Evolutionary conservation across 1,139 yeast genomes (phyloP).

Genomic region (Yamadazyma songkhlaensis): DNA sequence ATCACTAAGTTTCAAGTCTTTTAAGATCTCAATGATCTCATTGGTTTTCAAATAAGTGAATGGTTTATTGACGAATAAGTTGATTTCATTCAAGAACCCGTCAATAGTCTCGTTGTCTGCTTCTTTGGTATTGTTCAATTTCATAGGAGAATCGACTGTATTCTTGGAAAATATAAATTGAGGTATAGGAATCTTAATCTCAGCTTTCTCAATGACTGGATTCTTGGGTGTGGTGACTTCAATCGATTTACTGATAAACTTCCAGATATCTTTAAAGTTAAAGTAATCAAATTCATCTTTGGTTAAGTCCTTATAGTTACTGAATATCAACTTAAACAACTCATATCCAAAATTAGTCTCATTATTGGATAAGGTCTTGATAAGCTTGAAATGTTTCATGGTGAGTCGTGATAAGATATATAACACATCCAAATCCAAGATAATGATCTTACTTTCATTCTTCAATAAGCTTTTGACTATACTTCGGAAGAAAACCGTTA

Average conservation of each 20-base stretch:
- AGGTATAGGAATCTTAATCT: conserved; percentile 11
- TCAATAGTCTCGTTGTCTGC: conserved; percentile 19
- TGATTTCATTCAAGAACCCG: conserved; percentile 29
- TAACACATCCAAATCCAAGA: conserved; percentile 40
- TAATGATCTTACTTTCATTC: conserved; percentile 43
- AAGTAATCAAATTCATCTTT: conserved; percentile 32
- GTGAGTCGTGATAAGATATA: conserved; percentile 34
- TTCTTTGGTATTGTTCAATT: conserved; percentile 19
- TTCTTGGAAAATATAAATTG: conserved; percentile 22
- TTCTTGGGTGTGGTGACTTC: conserved; percentile 17
- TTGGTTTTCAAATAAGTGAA: conserved; percentile 12
- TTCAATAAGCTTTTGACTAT: conserved; percentile 35
- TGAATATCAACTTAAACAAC: conserved; percentile 31
- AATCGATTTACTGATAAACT: conserved; percentile 30
- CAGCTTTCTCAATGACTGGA: background rate
- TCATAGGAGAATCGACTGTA: conserved; percentile 37
- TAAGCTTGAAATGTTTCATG: conserved; percentile 35
- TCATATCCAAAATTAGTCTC: conserved; percentile 33
- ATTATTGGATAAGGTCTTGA: conserved; percentile 32
- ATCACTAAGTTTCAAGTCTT: conserved; percentile 9
- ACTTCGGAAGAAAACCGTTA: conserved; percentile 41
- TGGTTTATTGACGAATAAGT: conserved; percentile 15
- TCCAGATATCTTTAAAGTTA: conserved; percentile 35
- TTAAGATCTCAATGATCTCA: conserved; percentile 20
- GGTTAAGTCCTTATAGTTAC: conserved; percentile 34